A percentile compares a stretch with the other conserved stretches of the same genome.
These are phyloP conservation scores for Pichia deserticola DNA, from an alignment of 805 yeast genomes.

Conservation along the genomic window DNA sequence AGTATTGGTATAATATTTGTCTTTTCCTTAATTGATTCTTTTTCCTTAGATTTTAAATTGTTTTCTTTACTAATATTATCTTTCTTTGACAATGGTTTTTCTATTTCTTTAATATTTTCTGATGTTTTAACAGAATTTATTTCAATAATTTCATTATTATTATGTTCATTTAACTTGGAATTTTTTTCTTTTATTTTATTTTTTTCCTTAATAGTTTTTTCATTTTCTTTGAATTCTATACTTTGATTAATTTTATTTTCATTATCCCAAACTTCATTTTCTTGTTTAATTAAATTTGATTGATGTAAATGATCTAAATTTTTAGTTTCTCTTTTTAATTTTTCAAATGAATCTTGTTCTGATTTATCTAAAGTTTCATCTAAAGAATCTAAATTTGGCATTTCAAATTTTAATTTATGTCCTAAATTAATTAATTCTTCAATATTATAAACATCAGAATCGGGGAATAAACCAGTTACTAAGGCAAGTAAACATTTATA, in stretches of 20 bases:
- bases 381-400: constrained; percentile 26
- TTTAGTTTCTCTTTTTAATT: background rate
- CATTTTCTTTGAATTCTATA: background rate
- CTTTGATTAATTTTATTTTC: background rate
- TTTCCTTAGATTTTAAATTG: no score
- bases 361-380: constrained; percentile 9
- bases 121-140: no score
- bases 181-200: background rate
- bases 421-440: constrained; percentile 36
- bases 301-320: background rate
- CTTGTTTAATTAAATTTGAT: background rate
- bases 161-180: no score
- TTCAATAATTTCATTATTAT: no score
- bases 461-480: constrained; percentile 37
- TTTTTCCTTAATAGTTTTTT: background rate
- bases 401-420: constrained; percentile 24
- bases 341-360: constrained; percentile 4
- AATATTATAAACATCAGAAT: constrained; percentile 36
- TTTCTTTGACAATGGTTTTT: no score
- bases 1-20: constrained; percentile 9
- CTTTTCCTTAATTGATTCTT: no score
- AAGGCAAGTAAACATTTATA: constrained; percentile 34
- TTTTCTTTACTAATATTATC: no score
- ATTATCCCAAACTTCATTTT: background rate
- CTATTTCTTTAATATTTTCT: no score